These are phyloP conservation scores for Acrodontium crateriforme DNA, from an alignment of 2,329 filamentous ascomycete species.

Conservation along the genomic window DNA sequence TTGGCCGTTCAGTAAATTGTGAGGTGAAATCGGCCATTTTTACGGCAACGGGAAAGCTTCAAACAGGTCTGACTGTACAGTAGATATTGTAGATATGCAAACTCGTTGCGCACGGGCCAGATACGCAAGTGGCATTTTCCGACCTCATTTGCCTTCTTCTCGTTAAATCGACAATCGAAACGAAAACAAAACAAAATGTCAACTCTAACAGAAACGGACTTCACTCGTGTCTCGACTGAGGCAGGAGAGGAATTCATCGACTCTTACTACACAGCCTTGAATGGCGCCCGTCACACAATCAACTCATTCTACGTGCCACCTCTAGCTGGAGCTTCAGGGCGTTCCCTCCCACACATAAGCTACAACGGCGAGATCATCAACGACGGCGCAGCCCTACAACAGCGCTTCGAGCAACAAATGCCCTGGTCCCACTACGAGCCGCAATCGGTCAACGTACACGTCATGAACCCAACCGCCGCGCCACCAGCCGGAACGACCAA, in stretches of 20 bases:
- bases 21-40: too few relatives aligned
- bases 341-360: slow-evolving; percentile 50
- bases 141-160: too few relatives aligned
- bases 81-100: too few relatives aligned
- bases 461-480: slow-evolving; percentile 47
- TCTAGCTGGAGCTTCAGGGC: slow-evolving; percentile 39
- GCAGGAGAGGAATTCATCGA: slow-evolving; percentile 60
- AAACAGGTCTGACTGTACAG: too few relatives aligned
- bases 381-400: slow-evolving; percentile 51
- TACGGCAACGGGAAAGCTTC: too few relatives aligned
- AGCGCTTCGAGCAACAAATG: slow-evolving; percentile 54
- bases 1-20: too few relatives aligned
- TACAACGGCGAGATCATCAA: slow-evolving; percentile 62
- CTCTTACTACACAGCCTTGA: slow-evolving; percentile 62
- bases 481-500: slow-evolving; percentile 16
- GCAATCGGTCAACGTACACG: slow-evolving; percentile 62
- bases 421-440: slow-evolving; percentile 54
- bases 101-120: too few relatives aligned
- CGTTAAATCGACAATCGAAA: too few relatives aligned
- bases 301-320: slow-evolving; percentile 56
- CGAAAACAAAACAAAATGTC: slow-evolving; percentile 8
- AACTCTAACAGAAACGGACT: slow-evolving; percentile 18
- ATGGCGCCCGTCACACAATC: slow-evolving; percentile 44
- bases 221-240: slow-evolving; percentile 24
- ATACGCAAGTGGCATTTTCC: too few relatives aligned